Base-by-base conservation (phyloP, 305 asterid genomes). In the Fraxinus albicans region DNA sequence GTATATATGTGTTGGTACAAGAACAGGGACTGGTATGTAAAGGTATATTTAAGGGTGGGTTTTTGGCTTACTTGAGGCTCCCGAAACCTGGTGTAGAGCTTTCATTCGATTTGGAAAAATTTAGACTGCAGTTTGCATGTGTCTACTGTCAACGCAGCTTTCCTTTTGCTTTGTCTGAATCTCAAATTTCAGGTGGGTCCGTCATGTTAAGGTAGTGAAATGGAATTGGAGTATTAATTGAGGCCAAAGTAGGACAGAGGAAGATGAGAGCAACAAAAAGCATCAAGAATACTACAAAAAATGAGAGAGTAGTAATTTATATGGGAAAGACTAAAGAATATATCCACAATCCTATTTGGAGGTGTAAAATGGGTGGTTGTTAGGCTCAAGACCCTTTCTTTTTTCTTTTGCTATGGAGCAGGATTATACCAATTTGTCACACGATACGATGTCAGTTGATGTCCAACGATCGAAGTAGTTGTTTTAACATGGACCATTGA, bases 41-140 rank as follows among this genome's bases (percentile, higher is more conserved):
- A 65, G 17, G 73, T 65, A 15, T 8, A 25, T 65, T 65, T 25
- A 23, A 25, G 73, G 34, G 34, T 21, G 81, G 82, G 17, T 65
- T 85, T 90, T 86, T 89, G 91, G 90, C 88, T 83, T 88, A 87
- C 91, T 82, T 86, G 89, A 81, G 83, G 67, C 82, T 81, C 13
- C 82, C 55, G 58, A 77, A 83, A 72, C 42, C 42, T 82, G 79
- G 47, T 69, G 35, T 42, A 58, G 55, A 33, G 7, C 70, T 60
- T 33, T 33, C 12, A 34, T 17, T 34, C 36, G 73, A 77, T 44
- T 42, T 42, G 55, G 80, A 12, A 13, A 13, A 47, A 67, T 35
- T 9, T 80, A 77, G 84, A 72, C 82, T 83, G 86, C 88, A 83
- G 4, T 60, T 19, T 65, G 73, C 35, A 65, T 82, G 92, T 15